Base-by-base conservation (phyloP, 495 filamentous ascomycete genomes). In the Lophium mytilinum region DNA sequence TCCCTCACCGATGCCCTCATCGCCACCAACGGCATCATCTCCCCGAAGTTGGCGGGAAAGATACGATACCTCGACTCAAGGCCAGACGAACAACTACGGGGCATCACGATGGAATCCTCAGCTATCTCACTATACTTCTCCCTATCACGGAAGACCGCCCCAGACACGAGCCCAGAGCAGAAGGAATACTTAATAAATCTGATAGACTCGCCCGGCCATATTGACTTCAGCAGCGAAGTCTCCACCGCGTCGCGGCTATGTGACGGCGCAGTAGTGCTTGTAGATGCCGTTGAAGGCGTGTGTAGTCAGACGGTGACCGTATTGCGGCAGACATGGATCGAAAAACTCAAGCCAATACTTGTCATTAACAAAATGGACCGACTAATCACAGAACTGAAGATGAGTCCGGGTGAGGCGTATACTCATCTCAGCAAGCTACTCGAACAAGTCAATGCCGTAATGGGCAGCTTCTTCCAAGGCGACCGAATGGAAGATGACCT, bases 31-130 rank as follows among this genome's bases (percentile, higher is more conserved):
- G 93, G 93, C 76, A 97, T 99, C 73, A 97, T 99, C 65, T 97
- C 94, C 11, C 87, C 91, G 40, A 96, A 96, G 68, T 75, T 99
- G 60, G 93, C 93, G 60, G 93, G 93, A 68, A 96, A 96, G 76
- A 95, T 97, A 71, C 88, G 93, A 63, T 99, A 95, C 69, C 83
- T 99, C 30, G 93, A 99, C 72, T 96, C 92, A 17, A 81, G 93
- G 43, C 90, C 94, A 12, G 93, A 99, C 74, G 93, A 99, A 72
- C 93, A 99, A 74, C 80, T 90, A 9, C 86, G 93, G 43, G 94
- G 93, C 35, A 99, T 99, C 65, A 99, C 93, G 10, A 99, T 99
- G 93, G 93, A 99, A 71, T 97, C 94, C 0, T 96, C 91, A 14
- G 93, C 93, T 53, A 99, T 99, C 57, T 97, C 94, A 4, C 75